Percentiles rank a stretch among this genome's conserved stretches.
phyloP scores from a whole-genome alignment of 495 filamentous ascomycete species.

The Tuber brumale region DNA sequence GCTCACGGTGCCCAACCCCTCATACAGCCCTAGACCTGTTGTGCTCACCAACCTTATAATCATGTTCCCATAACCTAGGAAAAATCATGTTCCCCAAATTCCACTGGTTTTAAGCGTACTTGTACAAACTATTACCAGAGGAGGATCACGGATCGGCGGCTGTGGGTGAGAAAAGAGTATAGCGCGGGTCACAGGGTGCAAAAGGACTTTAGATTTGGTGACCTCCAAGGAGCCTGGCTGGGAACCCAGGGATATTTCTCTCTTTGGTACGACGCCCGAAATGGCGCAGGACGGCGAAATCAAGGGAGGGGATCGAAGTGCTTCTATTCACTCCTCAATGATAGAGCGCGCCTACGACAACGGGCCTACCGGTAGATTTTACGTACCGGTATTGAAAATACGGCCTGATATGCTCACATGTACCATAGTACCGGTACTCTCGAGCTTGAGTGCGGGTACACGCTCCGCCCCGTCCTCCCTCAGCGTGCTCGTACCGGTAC shows the following conservation, averaged over 20 bases:
- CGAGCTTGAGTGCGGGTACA: too few species aligned
- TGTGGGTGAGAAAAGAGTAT: neutral
- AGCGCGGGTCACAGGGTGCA: neutral
- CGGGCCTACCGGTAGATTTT: neutral
- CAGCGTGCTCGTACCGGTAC: too few species aligned
- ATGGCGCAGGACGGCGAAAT: neutral
- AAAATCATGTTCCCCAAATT: neutral
- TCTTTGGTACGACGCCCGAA: neutral
- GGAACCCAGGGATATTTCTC: neutral
- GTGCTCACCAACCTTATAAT: neutral
- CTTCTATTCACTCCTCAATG: neutral
- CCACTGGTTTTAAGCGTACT: neutral
- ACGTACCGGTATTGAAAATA: neutral
- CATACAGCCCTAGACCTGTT: constrained; percentile 22
- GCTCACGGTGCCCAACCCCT: neutral
- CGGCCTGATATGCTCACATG: neutral
- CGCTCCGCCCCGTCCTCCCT: too few species aligned
- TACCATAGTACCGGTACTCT: neutral
- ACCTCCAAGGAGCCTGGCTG: neutral
- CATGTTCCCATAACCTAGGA: neutral
- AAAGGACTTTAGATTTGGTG: neutral
- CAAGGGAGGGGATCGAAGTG: neutral
- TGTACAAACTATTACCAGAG: neutral
- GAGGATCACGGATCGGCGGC: neutral
- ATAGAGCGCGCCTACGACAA: neutral